These are phyloP conservation scores for Alternaria sp. DNA, from an alignment of 2,329 filamentous ascomycete genomes.

Conservation along the genomic window DNA sequence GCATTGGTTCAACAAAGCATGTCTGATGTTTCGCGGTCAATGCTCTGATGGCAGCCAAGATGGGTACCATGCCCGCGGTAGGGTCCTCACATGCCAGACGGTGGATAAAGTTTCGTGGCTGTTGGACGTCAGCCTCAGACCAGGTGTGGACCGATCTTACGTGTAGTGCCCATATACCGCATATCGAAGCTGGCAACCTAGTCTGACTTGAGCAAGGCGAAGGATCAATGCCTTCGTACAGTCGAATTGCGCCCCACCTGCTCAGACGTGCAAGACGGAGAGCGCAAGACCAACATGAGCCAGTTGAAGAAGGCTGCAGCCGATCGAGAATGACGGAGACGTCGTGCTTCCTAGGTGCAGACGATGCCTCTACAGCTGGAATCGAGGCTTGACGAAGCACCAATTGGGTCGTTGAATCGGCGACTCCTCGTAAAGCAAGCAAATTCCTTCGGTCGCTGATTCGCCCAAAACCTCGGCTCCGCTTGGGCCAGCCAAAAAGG, in stretches of 20 bases:
- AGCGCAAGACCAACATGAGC: slow-evolving; percentile 16
- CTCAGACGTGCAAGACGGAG: slow-evolving; percentile 28
- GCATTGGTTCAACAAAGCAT: background rate
- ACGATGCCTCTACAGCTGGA: slow-evolving; percentile 24
- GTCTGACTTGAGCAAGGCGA: slow-evolving; percentile 23
- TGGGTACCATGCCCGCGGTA: slow-evolving; percentile 13
- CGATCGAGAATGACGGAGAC: slow-evolving; percentile 18
- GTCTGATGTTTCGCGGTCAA: slow-evolving; percentile 4
- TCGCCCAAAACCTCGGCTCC: slow-evolving; percentile 35
- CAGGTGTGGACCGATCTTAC: slow-evolving; percentile 42
- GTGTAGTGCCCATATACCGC: slow-evolving; percentile 35
- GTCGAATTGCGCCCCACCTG: slow-evolving; percentile 22
- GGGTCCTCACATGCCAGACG: slow-evolving; percentile 5
- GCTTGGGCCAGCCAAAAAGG: slow-evolving; percentile 32
- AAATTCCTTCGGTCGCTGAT: slow-evolving; percentile 37
- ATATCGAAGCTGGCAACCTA: slow-evolving; percentile 31
- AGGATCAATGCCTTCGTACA: slow-evolving; percentile 23
- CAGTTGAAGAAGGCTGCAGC: slow-evolving; percentile 14
- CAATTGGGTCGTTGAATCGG: slow-evolving; percentile 37
- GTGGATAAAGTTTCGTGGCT: slow-evolving; percentile 31
- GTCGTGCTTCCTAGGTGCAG: slow-evolving; percentile 23
- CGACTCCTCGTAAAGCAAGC: slow-evolving; percentile 40
- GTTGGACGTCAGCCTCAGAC: slow-evolving; percentile 42
- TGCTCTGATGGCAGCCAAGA: slow-evolving; percentile 5
- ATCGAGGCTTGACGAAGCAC: slow-evolving; percentile 27